phyloP scores from a whole-genome alignment of 495 filamentous ascomycete genomes.

The Xylaria longipes region DNA sequence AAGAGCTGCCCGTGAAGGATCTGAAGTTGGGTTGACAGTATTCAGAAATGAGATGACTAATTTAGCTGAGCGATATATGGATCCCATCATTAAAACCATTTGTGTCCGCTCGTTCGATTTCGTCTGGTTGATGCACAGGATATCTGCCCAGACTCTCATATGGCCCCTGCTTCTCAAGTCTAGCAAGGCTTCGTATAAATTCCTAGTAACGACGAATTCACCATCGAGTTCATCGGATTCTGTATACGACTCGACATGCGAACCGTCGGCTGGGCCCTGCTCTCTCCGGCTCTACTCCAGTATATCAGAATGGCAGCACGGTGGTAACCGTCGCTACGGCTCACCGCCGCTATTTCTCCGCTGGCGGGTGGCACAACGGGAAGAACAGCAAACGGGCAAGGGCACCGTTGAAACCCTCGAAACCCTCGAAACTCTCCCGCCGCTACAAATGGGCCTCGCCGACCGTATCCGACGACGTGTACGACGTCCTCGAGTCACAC shows the following conservation, averaged over 20 bases:
- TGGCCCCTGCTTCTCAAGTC: no score
- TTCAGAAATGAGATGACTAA: no score
- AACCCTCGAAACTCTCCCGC: neutral
- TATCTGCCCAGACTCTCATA: no score
- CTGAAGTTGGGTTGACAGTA: no score
- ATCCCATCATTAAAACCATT: no score
- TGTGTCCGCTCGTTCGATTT: no score
- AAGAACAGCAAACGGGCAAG: neutral
- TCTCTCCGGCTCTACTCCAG: neutral
- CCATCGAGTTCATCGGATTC: neutral
- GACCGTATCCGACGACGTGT: neutral
- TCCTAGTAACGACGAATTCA: no score
- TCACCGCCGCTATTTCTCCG: slow-evolving; percentile 4
- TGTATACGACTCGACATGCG: neutral
- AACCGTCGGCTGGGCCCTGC: neutral
- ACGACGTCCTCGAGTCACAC: neutral
- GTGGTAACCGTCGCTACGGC: neutral
- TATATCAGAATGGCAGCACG: neutral
- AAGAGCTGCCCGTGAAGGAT: no score
- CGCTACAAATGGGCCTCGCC: neutral
- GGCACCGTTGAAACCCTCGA: neutral
- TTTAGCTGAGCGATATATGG: no score
- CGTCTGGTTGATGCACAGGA: no score
- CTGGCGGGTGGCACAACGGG: neutral
- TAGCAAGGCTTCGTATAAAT: no score